Percentiles rank a stretch among this genome's conserved stretches.
phyloP scores from a whole-genome alignment of 2,329 filamentous ascomycete species.

The Fusarium scirpi region DNA sequence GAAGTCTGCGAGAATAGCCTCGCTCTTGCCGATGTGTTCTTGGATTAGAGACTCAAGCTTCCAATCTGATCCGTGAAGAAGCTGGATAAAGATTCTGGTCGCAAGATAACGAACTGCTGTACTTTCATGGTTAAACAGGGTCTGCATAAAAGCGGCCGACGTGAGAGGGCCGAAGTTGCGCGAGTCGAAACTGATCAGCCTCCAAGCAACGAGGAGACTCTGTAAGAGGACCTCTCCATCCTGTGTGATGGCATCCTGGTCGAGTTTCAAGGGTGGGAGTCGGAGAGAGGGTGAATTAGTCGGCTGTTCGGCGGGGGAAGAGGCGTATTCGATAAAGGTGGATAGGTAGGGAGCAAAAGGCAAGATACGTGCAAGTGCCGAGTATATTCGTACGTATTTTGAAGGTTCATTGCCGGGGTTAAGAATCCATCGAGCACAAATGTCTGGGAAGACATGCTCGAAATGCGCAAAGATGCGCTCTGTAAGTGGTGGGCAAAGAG shows the following conservation, averaged over 20 bases:
- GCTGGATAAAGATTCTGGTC: constrained; percentile 81
- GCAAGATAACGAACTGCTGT: constrained; percentile 81
- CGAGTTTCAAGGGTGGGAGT: constrained; percentile 48
- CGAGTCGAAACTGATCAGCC: constrained; percentile 82
- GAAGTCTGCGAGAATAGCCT: constrained; percentile 75
- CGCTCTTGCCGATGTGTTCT: constrained; percentile 71
- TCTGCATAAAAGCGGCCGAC: constrained; percentile 74
- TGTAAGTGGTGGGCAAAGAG: constrained; percentile 77
- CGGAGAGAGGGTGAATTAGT: constrained; percentile 44
- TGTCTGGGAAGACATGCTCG: constrained; percentile 80
- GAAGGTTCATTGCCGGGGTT: constrained; percentile 53
- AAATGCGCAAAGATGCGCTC: constrained; percentile 80
- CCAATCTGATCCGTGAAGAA: constrained; percentile 82
- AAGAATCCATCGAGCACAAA: constrained; percentile 83
- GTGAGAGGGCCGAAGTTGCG: constrained; percentile 74
- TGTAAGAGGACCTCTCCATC: constrained; percentile 45
- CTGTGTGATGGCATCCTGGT: constrained; percentile 44
- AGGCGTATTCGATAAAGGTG: constrained; percentile 69
- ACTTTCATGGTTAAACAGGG: constrained; percentile 71
- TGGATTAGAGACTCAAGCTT: constrained; percentile 79
- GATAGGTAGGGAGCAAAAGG: constrained; percentile 85
- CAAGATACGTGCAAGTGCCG: constrained; percentile 82
- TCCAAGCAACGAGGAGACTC: constrained; percentile 69
- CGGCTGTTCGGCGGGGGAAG: constrained; percentile 25
- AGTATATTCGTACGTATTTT: constrained; percentile 63